phyloP scores from a whole-genome alignment of 2,329 filamentous ascomycete species.

The Penicillium expansum region DNA sequence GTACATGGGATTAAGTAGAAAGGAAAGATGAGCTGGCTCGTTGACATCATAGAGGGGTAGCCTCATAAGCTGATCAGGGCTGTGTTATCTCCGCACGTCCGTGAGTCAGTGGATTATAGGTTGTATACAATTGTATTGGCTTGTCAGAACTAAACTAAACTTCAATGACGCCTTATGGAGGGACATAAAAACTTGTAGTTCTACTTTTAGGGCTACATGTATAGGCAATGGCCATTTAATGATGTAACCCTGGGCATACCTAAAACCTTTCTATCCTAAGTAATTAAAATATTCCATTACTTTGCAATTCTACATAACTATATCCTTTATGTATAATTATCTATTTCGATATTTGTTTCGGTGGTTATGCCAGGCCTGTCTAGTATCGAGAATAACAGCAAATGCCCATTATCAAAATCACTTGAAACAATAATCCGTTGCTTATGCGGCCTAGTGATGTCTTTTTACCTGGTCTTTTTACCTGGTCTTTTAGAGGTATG shows the following conservation, averaged over 20 bases:
- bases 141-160: background rate
- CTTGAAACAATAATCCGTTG: too few species aligned
- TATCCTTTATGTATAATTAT: too few species aligned
- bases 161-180: background rate
- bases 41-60: constrained; percentile 14
- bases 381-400: too few species aligned
- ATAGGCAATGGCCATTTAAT: background rate
- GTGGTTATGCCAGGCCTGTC: too few species aligned
- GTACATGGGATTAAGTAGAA: background rate
- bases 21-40: background rate
- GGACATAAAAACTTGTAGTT: background rate
- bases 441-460: too few species aligned
- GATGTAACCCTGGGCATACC: background rate
- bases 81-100: constrained; percentile 2
- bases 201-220: background rate
- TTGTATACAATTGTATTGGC: background rate
- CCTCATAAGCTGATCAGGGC: background rate
- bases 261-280: background rate
- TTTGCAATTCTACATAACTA: too few species aligned
- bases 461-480: too few species aligned
- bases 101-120: background rate
- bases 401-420: too few species aligned
- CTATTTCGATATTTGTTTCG: too few species aligned
- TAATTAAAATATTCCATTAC: too few species aligned
- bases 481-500: too few species aligned